Evolutionary conservation across 805 yeast species (phyloP), one percentile per base, ranked within the genome.

Genomic region (Candida manassasensis): DNA sequence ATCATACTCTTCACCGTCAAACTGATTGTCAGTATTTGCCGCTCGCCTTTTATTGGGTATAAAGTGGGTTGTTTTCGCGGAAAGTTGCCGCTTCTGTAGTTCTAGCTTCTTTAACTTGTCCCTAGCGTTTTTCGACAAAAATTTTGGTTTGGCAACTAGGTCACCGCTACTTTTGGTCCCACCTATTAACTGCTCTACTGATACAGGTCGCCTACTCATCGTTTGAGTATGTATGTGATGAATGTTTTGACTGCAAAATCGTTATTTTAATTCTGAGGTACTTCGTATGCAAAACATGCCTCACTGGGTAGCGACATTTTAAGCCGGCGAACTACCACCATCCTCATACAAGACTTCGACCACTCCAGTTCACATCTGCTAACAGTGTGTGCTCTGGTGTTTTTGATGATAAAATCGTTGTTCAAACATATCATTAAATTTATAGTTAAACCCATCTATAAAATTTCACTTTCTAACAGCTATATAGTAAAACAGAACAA

Each of bases 121-220:
- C 60, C 37, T 29, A 52, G 46, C 21, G 27, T 34, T 27, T 50
- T 53, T 29, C 11, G 57, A 35, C 6, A 57, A 35, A 27, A 49
- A 57, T 34, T 34, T 43, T 6, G 59, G 60, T 22, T 43, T 44
- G n/a, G 19, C 15, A n/a, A 21, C 14, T 12, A n/a, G 3, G 6
- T 22, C 17, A 12, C 34, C 30, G 14, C 22, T 21, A 29, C 36
- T 36, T 3, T 30, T 35, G 27, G 43, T 42, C 15, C 38, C 37
- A 21, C 37, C 29, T 10, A 55, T 16, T 19, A 57, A 37, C 5
- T 55, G 53, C 9, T 55, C 57, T 1, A 53, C 47, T 12, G 63
- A 49, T 16, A 46, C 34, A 2, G 61, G 61, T 34, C 61, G 42
- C 19, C 30, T 39, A 21, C 47, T 37, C 59, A 52, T 55, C n/a